These are phyloP conservation scores for Somion occarium DNA, from an alignment of 1,284 basidiomycete species.

Conservation along the genomic window DNA sequence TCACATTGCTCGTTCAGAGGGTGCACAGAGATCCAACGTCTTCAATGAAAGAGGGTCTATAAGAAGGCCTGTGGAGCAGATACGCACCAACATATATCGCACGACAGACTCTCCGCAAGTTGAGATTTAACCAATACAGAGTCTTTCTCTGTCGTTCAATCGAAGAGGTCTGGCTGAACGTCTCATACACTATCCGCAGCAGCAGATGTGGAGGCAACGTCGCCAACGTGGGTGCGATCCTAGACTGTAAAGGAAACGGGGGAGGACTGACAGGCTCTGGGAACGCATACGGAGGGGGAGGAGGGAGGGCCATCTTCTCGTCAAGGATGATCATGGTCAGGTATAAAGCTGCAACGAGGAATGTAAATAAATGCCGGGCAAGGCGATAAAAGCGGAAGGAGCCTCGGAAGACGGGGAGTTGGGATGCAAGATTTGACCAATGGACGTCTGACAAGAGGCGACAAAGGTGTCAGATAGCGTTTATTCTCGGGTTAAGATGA, in stretches of 20 bases:
- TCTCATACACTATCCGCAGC: conserved; percentile 56
- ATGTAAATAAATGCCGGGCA: background rate
- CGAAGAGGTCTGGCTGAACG: conserved; percentile 44
- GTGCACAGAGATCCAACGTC: too few relatives aligned
- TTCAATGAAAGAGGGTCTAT: too few relatives aligned
- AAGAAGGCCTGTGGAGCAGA: too few relatives aligned
- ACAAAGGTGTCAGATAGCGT: background rate
- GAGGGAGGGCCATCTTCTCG: conserved; percentile 40
- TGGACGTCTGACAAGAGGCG: background rate
- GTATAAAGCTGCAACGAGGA: background rate
- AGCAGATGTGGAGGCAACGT: conserved; percentile 53
- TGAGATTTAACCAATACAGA: conserved; percentile 63
- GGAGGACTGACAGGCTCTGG: conserved; percentile 20
- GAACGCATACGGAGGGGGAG: conserved; percentile 38
- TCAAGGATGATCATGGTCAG: conserved; percentile 43
- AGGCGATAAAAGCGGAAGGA: background rate
- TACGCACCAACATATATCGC: conserved; percentile 58
- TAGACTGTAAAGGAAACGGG: conserved; percentile 26
- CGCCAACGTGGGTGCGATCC: conserved; percentile 26
- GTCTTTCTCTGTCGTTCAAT: conserved; percentile 54
- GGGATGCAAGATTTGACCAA: background rate
- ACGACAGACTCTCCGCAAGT: conserved; percentile 59
- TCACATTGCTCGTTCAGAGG: too few relatives aligned
- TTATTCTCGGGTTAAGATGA: background rate
- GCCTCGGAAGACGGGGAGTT: background rate